phyloP scores from a whole-genome alignment of 1,284 basidiomycete genomes.

The Athelia psychrophila region DNA sequence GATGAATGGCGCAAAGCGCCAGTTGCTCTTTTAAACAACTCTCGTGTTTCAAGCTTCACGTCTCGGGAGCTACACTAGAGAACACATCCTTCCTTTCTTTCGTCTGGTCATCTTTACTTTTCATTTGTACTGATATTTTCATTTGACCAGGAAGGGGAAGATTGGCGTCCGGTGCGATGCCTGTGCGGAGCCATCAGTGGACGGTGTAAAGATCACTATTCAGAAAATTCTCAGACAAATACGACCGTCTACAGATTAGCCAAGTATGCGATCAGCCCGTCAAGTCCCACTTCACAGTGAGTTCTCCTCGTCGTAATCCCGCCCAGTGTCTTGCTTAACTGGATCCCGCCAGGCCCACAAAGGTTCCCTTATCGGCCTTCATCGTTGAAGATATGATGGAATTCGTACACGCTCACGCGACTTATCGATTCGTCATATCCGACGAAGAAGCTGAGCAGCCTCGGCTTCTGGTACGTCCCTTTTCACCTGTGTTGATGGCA shows the following conservation, averaged over 20 bases:
- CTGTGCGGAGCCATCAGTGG: slow-evolving; percentile 78
- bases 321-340: neutral
- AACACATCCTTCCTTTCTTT: slow-evolving; percentile 44
- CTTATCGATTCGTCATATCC: slow-evolving; percentile 81
- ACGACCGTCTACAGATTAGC: slow-evolving; percentile 61
- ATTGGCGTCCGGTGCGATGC: slow-evolving; percentile 68
- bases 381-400: slow-evolving; percentile 87
- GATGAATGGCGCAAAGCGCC: slow-evolving; percentile 40
- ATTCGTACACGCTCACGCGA: slow-evolving; percentile 84
- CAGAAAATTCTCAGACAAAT: slow-evolving; percentile 26
- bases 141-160: slow-evolving; percentile 48
- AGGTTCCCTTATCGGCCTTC: slow-evolving; percentile 78
- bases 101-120: slow-evolving; percentile 8
- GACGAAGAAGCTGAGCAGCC: slow-evolving; percentile 82
- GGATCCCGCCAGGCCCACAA: slow-evolving; percentile 43
- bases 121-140: slow-evolving; percentile 14
- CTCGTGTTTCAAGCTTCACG: slow-evolving; percentile 64
- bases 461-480: slow-evolving; percentile 64
- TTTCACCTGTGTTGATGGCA: neutral
- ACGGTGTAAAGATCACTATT: slow-evolving; percentile 53
- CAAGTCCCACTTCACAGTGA: slow-evolving; percentile 62
- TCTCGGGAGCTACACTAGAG: slow-evolving; percentile 84
- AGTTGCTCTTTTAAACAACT: slow-evolving; percentile 75
- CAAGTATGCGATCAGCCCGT: slow-evolving; percentile 79
- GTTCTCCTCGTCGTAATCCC: slow-evolving; percentile 26